Evolutionary conservation across 2,329 filamentous ascomycete genomes (phyloP), one percentile per base, ranked within the genome.

Genomic region (Paramyrothecium roridum): DNA sequence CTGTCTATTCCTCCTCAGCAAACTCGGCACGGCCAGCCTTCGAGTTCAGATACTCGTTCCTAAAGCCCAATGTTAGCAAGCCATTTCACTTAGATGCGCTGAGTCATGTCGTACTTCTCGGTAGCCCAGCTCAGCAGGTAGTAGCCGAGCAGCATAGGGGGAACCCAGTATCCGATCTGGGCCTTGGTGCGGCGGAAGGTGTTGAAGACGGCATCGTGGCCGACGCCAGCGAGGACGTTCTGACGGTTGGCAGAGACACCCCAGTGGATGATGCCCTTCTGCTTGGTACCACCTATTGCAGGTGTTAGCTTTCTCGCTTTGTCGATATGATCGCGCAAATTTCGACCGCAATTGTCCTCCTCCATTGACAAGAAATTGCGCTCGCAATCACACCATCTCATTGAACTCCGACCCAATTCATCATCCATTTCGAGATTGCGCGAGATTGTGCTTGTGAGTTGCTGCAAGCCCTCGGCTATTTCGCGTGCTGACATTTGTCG

Each of bases 141-240:
- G 80, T 98, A 99, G 63, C 84, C 92, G 64, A 81, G 74, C 61
- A 95, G 67, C 65, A 96, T 78, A 43, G 93, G 89, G 57, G 95
- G 90, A 23, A 87, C 83, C 76, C 93, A 87, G 84, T 93, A 99
- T 65, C 98, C 86, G 65, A 96, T 86, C 82, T 98, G 95, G 65
- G 82, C 76, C 73, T 86, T 87, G 77, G 89, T 90, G 69, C 95
- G 87, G 75, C 95, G 88, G 84, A 89, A 96, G 67, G 86, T 88
- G 85, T 99, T 99, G 88, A 98, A 98, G 80, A 98, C 78, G 69
- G 93, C 93, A 64, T 88, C 89, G 75, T 93, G 79, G 62, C 82
- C 75, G 57, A 88, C 80, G 67, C 90, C 91, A 61, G 91, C 91
- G 64, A 96, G 82, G 61, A 92, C 90, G 69, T 90, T 87, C 80